These are phyloP conservation scores for Penicillium sp. DNA, from an alignment of 2,329 filamentous ascomycete genomes.

Conservation along the genomic window DNA sequence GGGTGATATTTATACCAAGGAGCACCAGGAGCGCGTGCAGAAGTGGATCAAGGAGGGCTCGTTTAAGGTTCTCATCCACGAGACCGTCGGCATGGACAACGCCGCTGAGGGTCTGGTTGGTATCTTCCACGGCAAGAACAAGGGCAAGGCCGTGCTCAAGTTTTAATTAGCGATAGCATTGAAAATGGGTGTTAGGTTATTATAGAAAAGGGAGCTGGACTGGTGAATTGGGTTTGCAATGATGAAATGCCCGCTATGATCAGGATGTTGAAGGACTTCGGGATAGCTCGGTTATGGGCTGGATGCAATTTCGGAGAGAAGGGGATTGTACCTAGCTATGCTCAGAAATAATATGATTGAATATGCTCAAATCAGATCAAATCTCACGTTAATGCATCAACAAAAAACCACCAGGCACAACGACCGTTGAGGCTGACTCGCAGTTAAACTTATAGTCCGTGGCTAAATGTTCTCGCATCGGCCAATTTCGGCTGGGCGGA, in stretches of 20 bases:
- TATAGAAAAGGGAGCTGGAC: neutral
- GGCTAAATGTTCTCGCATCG: constrained; percentile 27
- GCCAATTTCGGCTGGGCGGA: constrained; percentile 46
- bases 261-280: neutral
- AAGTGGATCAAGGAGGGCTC: constrained; percentile 77
- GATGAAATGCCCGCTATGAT: constrained; percentile 14
- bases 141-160: constrained; percentile 83
- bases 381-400: neutral
- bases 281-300: constrained; percentile 20
- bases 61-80: constrained; percentile 70
- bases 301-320: neutral
- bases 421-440: too few species aligned
- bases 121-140: constrained; percentile 78
- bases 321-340: neutral
- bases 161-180: constrained; percentile 47
- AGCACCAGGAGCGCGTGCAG: constrained; percentile 76
- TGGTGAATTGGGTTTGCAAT: constrained; percentile 9
- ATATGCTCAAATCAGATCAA: neutral
- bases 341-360: neutral
- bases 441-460: neutral
- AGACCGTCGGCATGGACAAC: constrained; percentile 78
- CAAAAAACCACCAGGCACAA: too few species aligned
- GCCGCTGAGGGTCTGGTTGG: constrained; percentile 73
- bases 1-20: constrained; percentile 66
- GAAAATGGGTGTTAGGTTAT: neutral